Percentiles rank a stretch among this genome's conserved stretches.
Evolutionary conservation across 129 eudicot species (phyloP).

Genomic region (Helichrysum umbraculigerum): DNA sequence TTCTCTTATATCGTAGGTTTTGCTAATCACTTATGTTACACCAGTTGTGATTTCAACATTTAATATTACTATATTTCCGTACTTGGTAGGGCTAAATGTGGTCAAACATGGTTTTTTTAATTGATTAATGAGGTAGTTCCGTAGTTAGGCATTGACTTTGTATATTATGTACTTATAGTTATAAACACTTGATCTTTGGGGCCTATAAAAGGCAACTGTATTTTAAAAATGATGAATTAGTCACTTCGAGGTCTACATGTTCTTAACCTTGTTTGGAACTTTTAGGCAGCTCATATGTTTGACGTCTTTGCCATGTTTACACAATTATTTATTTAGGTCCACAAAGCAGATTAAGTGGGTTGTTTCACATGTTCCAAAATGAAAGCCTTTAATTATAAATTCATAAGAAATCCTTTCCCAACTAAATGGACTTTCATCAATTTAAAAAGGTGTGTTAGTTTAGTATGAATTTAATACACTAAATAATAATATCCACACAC

Average conservation of each 20-base stretch:
- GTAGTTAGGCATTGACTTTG: slow-evolving; percentile 35
- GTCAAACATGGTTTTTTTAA: slow-evolving; percentile 16
- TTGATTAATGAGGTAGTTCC: slow-evolving; percentile 11
- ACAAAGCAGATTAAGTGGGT: background rate
- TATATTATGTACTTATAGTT: slow-evolving; percentile 10
- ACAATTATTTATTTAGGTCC: background rate
- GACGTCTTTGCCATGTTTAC: slow-evolving; percentile 9
- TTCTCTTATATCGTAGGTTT: background rate
- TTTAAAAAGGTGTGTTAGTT: background rate
- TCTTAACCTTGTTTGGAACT: slow-evolving; percentile 12
- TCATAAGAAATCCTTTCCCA: background rate
- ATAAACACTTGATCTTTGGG: slow-evolving; percentile 27
- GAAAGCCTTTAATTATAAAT: background rate
- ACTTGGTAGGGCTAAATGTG: slow-evolving; percentile 20
- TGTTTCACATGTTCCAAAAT: background rate
- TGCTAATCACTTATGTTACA: slow-evolving; percentile 7
- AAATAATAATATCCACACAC: background rate
- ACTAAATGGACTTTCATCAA: background rate
- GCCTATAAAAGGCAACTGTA: slow-evolving; percentile 31
- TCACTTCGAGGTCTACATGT: slow-evolving; percentile 26
- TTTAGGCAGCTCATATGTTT: background rate
- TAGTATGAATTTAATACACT: background rate
- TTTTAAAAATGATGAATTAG: slow-evolving; percentile 27
- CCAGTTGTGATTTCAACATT: slow-evolving; percentile 3
- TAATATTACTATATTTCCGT: slow-evolving; percentile 1